Percentiles rank a stretch among this genome's conserved stretches.
Evolutionary conservation across 441 rosid genomes (phyloP).

Genomic region (Manihot esculenta): DNA sequence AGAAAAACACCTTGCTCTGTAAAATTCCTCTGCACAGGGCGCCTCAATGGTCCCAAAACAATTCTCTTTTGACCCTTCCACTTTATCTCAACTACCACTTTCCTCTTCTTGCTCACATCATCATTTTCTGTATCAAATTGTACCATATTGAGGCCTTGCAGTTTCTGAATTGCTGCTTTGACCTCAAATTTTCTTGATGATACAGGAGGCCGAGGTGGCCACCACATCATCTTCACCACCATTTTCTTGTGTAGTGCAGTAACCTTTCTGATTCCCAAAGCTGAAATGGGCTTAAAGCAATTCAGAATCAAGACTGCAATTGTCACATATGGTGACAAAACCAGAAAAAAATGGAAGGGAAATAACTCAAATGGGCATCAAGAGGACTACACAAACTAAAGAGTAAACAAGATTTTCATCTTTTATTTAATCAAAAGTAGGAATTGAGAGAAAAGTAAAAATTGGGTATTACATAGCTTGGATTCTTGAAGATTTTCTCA

Average conservation of each 20-base stretch:
- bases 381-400: too few species aligned
- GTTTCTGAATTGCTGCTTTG: constrained; percentile 31
- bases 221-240: constrained; percentile 64
- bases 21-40: constrained; percentile 35
- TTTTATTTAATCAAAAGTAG: too few species aligned
- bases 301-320: background rate
- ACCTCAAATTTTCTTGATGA: constrained; percentile 50
- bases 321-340: background rate
- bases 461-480: background rate
- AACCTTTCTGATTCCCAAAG: background rate
- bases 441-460: background rate
- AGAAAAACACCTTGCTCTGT: constrained; percentile 48
- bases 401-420: too few species aligned
- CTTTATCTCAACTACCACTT: constrained; percentile 53
- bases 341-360: background rate
- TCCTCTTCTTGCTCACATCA: constrained; percentile 31
- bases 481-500: background rate
- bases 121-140: constrained; percentile 19
- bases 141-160: constrained; percentile 40
- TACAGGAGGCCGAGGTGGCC: constrained; percentile 61
- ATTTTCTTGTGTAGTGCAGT: constrained; percentile 14
- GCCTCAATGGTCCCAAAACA: constrained; percentile 28
- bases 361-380: background rate
- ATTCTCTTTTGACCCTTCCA: constrained; percentile 54
- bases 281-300: background rate